These are phyloP conservation scores for Cardamine chenopodiifolia DNA, from an alignment of 345 rosid genomes.

Conservation along the genomic window DNA sequence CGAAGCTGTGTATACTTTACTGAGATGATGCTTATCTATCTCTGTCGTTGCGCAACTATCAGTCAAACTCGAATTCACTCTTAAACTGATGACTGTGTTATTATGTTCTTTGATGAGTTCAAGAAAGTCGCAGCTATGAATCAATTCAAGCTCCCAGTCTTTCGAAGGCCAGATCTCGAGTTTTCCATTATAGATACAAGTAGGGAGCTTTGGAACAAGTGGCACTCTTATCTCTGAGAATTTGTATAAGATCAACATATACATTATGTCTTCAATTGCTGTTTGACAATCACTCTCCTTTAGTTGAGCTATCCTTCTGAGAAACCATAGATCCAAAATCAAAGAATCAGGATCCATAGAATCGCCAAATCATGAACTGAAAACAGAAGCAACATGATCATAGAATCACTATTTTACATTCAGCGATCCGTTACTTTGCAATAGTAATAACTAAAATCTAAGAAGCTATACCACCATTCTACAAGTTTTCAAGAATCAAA, in stretches of 20 bases:
- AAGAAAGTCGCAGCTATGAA: conserved; percentile 61
- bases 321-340: not conserved
- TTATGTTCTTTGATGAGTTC: conserved; percentile 77
- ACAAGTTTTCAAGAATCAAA: not conserved
- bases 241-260: conserved; percentile 72
- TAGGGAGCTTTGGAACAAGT: conserved; percentile 81
- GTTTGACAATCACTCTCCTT: conserved; percentile 62
- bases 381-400: not conserved
- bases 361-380: not conserved
- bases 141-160: conserved; percentile 89
- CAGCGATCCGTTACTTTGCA: not conserved
- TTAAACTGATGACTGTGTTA: conserved; percentile 68
- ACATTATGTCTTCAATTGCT: conserved; percentile 81
- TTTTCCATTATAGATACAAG: conserved; percentile 73
- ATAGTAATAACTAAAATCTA: not conserved
- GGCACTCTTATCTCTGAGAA: conserved; percentile 87
- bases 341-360: not conserved
- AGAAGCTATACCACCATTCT: not conserved
- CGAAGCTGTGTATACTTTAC: conserved; percentile 66
- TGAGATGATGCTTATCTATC: conserved; percentile 53
- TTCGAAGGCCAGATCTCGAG: conserved; percentile 79
- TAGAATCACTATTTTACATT: not conserved
- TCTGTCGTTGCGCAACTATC: conserved; percentile 71
- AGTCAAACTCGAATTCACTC: conserved; percentile 63
- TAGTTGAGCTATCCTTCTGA: conserved; percentile 77